Base-by-base conservation (phyloP, 768 basidiomycete species). In the Russula griseocarnosa region DNA sequence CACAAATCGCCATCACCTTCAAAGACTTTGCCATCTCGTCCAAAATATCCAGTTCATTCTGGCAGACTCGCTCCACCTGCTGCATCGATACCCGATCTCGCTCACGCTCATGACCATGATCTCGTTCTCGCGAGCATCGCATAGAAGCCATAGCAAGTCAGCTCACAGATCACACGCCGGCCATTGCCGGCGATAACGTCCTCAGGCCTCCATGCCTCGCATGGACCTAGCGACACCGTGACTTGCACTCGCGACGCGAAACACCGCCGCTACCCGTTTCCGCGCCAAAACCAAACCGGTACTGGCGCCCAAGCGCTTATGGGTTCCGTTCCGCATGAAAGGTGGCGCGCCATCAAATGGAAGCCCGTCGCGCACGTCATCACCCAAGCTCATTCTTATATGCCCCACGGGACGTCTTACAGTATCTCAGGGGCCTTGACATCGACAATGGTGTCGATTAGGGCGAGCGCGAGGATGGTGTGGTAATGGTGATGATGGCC, bases 21-120 rank as follows among this genome's bases (percentile, higher is more conserved):
- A 66, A 69, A 5, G 62, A 69, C 52, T 46, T 69, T 52, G 66
- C 62, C 11, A 34, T 69, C 36, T 67, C 66, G 1, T 67, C 68
- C 0, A 49, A 58, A 34, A 11, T 69, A n/a, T 68, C 67, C 13
- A 53, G 34, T 20, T 50, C 61, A 18, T 67, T n/a, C 66, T 1
- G 66, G 66, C 46, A 55, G 67, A 42, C 66, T 68, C 18, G 67
- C 66, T 44, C 67, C 67, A 0, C 67, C 66, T 1, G 56, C 42
- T 22, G 38, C 65, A 1, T 68, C n/a, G 38, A 38, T 22, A 58
- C 14, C 3, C 40, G 22, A 38, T 65, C 67, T 9, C 66, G 62
- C 7, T 64, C 57, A 9, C 59, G 55, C 11, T 60, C 67, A 18
- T 63, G n/a, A n/a, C n/a, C n/a, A n/a, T n/a, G 55, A n/a, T 60